Evolutionary conservation across 1,139 yeast genomes (phyloP), one percentile per base, ranked within the genome.

Genomic region (Lizanozyma gosingica): DNA sequence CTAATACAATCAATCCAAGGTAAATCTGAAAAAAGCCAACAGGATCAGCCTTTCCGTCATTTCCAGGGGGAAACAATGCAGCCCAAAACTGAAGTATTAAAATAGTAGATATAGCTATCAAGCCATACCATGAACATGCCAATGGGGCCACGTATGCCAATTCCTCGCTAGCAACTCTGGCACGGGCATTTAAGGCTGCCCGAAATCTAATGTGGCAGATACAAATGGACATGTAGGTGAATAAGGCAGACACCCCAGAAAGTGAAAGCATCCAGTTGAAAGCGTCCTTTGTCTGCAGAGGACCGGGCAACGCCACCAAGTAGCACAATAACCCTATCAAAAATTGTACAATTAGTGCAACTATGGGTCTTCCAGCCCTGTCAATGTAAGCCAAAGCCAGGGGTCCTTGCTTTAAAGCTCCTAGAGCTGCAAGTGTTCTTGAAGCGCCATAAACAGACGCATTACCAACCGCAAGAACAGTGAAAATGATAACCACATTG

Each of bases 31-130:
- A 65, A 50, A 65, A 64, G 15, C 48, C 52, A 16, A 44, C 47
- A 11, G 58, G 62, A 42, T 60, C 60, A 4, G 62, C 59, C 36
- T 46, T 40, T n/a, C 63, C 66, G n/a, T 60, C 62, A 32, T 45
- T 45, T 4, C 63, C 65, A 14, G 62, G 58, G 4, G 71, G 70
- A 50, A 53, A 64, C 41, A 65, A 56, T 4, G 70, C 67, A 8
- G 66, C 64, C 69, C 69, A 65, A 48, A 65, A 65, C 47, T 64
- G 69, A 18, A 62, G 46, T 6, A 54, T 59, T 43, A 65, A 52
- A 17, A 57, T 47, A n/a, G 56, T 48, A 33, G 56, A 40, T 34
- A 62, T 46, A 14, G 57, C 45, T 18, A 63, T 49, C 34, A 57
- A 46, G 3, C 65, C 67, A 39, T 62, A 60, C 47, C 56, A 63